Conservation (phyloP, 192 early-diverging fungal species). For the Coemansia sp. region DNA sequence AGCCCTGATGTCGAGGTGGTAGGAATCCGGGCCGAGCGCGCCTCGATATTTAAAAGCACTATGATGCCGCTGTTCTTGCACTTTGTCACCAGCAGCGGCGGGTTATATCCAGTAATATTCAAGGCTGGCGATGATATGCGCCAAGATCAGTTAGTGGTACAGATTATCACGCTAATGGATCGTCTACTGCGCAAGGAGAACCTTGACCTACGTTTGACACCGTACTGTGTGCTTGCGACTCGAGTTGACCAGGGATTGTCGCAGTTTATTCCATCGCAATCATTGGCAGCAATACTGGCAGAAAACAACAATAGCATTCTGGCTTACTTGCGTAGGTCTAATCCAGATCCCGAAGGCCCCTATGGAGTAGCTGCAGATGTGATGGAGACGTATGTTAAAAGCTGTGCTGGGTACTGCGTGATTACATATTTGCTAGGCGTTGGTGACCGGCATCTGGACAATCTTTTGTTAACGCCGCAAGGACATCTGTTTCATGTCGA, state of each 20-base stretch:
- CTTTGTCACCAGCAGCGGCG: slow-evolving; percentile 81
- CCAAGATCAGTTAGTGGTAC: slow-evolving; percentile 98
- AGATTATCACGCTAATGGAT: slow-evolving; percentile 98
- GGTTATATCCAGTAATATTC: slow-evolving; percentile 93
- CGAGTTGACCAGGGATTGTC: slow-evolving; percentile 93
- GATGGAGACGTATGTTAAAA: slow-evolving; percentile 95
- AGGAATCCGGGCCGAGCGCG: slow-evolving; percentile 79
- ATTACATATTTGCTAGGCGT: slow-evolving; percentile 98
- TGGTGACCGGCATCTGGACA: slow-evolving; percentile 98
- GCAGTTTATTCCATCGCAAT: slow-evolving; percentile 89
- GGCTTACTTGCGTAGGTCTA: slow-evolving; percentile 73
- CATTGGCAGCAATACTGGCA: slow-evolving; percentile 84
- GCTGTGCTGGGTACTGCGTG: slow-evolving; percentile 98
- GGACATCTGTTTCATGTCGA: slow-evolving; percentile 97
- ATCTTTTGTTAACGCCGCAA: slow-evolving; percentile 82
- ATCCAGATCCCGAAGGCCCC: slow-evolving; percentile 63
- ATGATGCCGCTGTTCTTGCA: slow-evolving; percentile 84
- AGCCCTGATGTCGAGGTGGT: slow-evolving; percentile 87
- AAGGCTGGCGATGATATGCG: slow-evolving; percentile 96
- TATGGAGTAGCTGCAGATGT: slow-evolving; percentile 71
- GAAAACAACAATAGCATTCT: slow-evolving; percentile 84
- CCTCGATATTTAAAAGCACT: slow-evolving; percentile 87
- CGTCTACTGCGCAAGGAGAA: slow-evolving; percentile 92
- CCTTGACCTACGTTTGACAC: slow-evolving; percentile 87
- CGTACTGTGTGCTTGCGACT: slow-evolving; percentile 95